Evolutionary conservation across 2,329 filamentous ascomycete species (phyloP).

Genomic region (Thielaviopsis populi): DNA sequence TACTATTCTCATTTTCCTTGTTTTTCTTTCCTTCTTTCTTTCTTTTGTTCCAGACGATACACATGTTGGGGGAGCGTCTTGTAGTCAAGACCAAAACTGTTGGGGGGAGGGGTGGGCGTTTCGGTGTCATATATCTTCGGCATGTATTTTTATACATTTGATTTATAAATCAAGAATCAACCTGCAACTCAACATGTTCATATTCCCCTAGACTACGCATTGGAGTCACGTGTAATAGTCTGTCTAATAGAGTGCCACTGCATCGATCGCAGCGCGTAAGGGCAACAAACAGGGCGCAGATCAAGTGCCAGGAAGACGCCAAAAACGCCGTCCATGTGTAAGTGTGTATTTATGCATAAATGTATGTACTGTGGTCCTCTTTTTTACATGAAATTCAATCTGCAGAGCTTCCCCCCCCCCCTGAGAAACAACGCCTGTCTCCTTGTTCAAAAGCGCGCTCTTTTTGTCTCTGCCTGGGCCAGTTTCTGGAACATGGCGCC

Average conservation of each 20-base stretch:
- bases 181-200: background rate
- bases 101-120: background rate
- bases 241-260: too few species aligned
- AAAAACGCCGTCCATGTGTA: background rate
- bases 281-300: too few species aligned
- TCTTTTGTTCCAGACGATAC: background rate
- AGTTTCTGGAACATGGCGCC: conserved; percentile 9
- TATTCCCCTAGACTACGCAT: too few species aligned
- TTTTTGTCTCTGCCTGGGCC: conserved; percentile 5
- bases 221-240: background rate
- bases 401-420: background rate
- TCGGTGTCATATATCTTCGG: background rate
- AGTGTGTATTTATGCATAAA: background rate
- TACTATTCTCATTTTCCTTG: background rate
- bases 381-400: background rate
- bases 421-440: background rate
- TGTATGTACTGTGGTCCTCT: conserved; percentile 8
- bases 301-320: background rate
- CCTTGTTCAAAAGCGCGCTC: background rate
- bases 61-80: background rate
- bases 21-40: background rate
- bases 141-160: background rate
- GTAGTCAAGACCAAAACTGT: background rate
- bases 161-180: background rate
- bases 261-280: too few species aligned